A percentile compares a stretch with the other conserved stretches of the same genome.
Evolutionary conservation across 345 rosid species (phyloP).

Genomic region (Melastoma malabathricum): DNA sequence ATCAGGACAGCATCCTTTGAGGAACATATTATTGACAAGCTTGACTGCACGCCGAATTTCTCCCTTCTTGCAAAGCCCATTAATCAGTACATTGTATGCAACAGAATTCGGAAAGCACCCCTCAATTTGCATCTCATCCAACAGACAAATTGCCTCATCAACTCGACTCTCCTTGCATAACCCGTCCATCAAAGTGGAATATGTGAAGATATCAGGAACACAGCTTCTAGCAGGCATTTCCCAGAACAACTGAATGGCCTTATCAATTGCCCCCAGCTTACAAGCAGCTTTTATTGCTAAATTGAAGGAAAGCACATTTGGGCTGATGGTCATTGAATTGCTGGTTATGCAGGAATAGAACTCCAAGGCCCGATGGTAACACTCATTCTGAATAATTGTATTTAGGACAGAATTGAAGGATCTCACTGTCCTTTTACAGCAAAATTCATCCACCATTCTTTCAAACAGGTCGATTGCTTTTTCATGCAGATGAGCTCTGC

Average conservation of each 20-base stretch:
- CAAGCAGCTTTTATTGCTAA: slow-evolving; percentile 61
- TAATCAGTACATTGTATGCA: slow-evolving; percentile 62
- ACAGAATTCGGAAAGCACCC: slow-evolving; percentile 59
- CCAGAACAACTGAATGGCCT: slow-evolving; percentile 55
- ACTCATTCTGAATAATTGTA: slow-evolving; percentile 46
- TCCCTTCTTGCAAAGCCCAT: slow-evolving; percentile 79
- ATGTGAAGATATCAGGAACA: slow-evolving; percentile 67
- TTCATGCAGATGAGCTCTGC: slow-evolving; percentile 48
- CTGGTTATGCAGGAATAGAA: slow-evolving; percentile 40
- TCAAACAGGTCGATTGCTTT: slow-evolving; percentile 57
- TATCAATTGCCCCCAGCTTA: slow-evolving; percentile 55
- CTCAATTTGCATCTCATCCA: slow-evolving; percentile 94
- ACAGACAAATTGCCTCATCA: slow-evolving; percentile 67
- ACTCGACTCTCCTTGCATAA: slow-evolving; percentile 65
- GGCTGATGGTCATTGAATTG: slow-evolving; percentile 33
- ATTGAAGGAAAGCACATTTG: slow-evolving; percentile 62
- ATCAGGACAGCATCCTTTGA: slow-evolving; percentile 77
- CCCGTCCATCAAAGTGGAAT: slow-evolving; percentile 89
- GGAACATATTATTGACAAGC: slow-evolving; percentile 86
- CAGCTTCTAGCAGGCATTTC: slow-evolving; percentile 49
- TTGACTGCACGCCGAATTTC: slow-evolving; percentile 58
- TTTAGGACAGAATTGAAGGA: slow-evolving; percentile 86
- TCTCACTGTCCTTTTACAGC: slow-evolving; percentile 54
- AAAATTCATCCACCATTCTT: slow-evolving; percentile 48
- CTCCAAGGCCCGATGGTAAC: slow-evolving; percentile 45